A percentile compares a stretch with the other conserved stretches of the same genome.
Conservation (phyloP, 2,329 filamentous ascomycete genomes). For the Colletotrichum melonis region DNA sequence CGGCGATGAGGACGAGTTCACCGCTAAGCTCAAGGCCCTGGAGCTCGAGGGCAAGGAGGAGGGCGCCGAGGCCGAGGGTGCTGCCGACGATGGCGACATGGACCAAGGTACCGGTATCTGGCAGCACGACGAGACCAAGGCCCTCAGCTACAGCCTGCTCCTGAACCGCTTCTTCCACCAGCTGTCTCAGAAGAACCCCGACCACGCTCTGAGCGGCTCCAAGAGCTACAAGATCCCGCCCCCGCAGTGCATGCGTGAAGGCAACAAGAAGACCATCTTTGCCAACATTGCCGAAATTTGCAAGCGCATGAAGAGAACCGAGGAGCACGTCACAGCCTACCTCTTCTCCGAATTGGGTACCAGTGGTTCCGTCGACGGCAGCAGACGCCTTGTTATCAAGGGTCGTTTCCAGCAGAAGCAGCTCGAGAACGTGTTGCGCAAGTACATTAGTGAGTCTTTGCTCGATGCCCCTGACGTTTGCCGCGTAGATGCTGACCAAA, state of each 20-base stretch:
- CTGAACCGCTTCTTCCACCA: slow-evolving; percentile 94
- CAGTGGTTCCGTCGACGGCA: slow-evolving; percentile 93
- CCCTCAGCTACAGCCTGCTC: slow-evolving; percentile 87
- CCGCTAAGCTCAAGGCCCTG: slow-evolving; percentile 71
- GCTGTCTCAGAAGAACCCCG: slow-evolving; percentile 95
- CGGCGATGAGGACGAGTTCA: slow-evolving; percentile 72
- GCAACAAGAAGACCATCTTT: slow-evolving; percentile 99
- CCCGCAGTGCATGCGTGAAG: slow-evolving; percentile 98
- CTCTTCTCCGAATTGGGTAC: slow-evolving; percentile 98
- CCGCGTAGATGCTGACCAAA: slow-evolving; percentile 43
- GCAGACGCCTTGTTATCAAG: slow-evolving; percentile 95
- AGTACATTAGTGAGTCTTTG: slow-evolving; percentile 83
- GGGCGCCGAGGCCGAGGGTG: slow-evolving; percentile 67
- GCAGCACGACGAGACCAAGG: slow-evolving; percentile 81
- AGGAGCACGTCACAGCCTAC: slow-evolving; percentile 87
- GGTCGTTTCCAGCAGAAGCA: slow-evolving; percentile 99
- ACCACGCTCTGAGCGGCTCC: slow-evolving; percentile 87
- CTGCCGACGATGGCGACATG: slow-evolving; percentile 78
- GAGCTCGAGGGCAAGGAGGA: slow-evolving; percentile 74
- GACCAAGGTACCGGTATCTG: slow-evolving; percentile 91
- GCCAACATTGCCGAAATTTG: slow-evolving; percentile 99
- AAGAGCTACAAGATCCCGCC: slow-evolving; percentile 99
- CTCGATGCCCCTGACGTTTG: not conserved
- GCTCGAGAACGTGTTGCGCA: slow-evolving; percentile 95
- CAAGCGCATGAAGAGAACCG: slow-evolving; percentile 98